phyloP scores from a whole-genome alignment of 2,329 filamentous ascomycete species.

The Aspergillus thermomutatus region DNA sequence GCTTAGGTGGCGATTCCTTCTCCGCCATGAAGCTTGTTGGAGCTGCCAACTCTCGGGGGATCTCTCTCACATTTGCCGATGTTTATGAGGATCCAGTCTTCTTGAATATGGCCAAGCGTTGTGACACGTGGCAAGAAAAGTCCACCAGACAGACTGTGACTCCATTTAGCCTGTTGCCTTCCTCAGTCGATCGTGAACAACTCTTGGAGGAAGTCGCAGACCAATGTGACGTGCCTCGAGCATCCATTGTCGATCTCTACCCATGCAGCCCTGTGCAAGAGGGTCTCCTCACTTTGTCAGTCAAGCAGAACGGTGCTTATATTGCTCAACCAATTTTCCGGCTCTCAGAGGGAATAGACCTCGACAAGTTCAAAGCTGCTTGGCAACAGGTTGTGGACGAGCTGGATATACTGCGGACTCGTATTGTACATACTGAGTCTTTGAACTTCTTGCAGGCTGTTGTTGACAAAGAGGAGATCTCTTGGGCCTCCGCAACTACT shows the following conservation, averaged over 20 bases:
- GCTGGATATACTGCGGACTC: slow-evolving; percentile 49
- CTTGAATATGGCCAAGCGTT: slow-evolving; percentile 39
- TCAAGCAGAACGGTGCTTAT: slow-evolving; percentile 48
- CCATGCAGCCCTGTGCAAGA: slow-evolving; percentile 46
- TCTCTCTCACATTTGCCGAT: slow-evolving; percentile 41
- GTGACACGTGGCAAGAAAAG: slow-evolving; percentile 9
- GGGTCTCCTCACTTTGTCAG: slow-evolving; percentile 47
- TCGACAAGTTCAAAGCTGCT: slow-evolving; percentile 43
- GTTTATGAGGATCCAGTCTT: slow-evolving; percentile 46
- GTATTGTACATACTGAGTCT: slow-evolving; percentile 40
- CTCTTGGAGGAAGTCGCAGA: slow-evolving; percentile 27
- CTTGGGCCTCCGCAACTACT: slow-evolving; percentile 31
- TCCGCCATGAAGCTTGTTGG: slow-evolving; percentile 47
- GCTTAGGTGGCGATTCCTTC: slow-evolving; percentile 47
- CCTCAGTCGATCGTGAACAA: slow-evolving; percentile 12
- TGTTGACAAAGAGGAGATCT: slow-evolving; percentile 30
- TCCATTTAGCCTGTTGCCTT: slow-evolving; percentile 30
- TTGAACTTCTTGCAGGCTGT: slow-evolving; percentile 41
- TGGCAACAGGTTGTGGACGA: slow-evolving; percentile 47
- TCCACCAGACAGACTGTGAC: slow-evolving; percentile 8
- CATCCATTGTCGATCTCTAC: slow-evolving; percentile 38
- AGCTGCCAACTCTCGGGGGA: slow-evolving; percentile 37
- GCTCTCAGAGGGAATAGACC: slow-evolving; percentile 37
- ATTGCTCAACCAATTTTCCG: slow-evolving; percentile 45
- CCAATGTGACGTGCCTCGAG: slow-evolving; percentile 28